Evolutionary conservation across 495 filamentous ascomycete genomes (phyloP), one percentile per base, ranked within the genome.

Genomic region (Daldinia bambusicola): DNA sequence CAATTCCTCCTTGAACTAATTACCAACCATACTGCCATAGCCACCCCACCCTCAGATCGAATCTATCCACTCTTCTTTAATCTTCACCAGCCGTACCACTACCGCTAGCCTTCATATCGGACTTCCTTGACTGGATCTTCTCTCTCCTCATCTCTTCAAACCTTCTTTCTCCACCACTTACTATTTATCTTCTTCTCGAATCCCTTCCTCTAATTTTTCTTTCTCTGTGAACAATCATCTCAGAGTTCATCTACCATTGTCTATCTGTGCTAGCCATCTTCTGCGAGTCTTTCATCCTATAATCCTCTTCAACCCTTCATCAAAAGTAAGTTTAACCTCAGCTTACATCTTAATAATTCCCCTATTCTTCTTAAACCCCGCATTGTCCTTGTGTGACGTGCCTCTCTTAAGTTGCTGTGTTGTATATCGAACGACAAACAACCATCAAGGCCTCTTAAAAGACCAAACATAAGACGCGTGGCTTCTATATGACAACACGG

Each of bases 321-420:
- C 65, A 75, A 63, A 56, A 75, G 73, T 75, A 77, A 66, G 73
- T 65, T 56, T 40, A 58, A 7, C 40, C 31, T n/a, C 31, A 38
- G 51, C 63, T 58, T 37, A 50, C 22, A 51, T 31, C 58, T 52
- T 45, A 7, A 36, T 22, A 8, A n/a, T 26, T 62, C 38, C 50
- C 40, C 30, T 30, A 50, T 50, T 66, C 38, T 32, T 16, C 31
- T 51, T 55, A 41, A 60, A 0, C 70, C 61, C 65, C 70, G 64
- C 65, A 61, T 61, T 38, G 52, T 41, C 48, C 50, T 50, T 40
- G 60, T 58, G 64, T 72, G 70, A 72, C 70, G 65, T 72, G 31
- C 65, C 32, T 18, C 10, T 30, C 5, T 6, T 51, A 43, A 26
- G 9, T 55, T 60, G 20, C 18, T 30, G 40, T 58, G 16, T 32